Conservation (phyloP, 2,329 filamentous ascomycete species). For the Pseudomassariella vexata region DNA sequence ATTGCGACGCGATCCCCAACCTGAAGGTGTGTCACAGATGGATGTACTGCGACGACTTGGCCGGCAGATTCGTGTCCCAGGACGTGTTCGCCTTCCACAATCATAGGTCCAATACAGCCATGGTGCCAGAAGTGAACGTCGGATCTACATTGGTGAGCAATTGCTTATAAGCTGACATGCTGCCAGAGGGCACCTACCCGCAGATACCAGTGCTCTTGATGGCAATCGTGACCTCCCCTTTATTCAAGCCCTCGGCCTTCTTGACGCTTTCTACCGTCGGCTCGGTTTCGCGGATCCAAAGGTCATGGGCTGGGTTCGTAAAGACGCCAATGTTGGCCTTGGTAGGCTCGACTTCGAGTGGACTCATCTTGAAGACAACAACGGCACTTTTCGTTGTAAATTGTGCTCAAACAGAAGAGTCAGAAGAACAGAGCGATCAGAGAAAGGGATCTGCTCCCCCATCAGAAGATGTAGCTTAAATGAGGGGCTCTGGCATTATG, state of each 20-base stretch:
- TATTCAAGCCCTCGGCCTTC: conserved; percentile 61
- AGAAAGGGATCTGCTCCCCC: neutral
- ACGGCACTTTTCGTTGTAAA: neutral
- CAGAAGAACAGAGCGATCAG: neutral
- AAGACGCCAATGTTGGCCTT: conserved; percentile 94
- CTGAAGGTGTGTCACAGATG: conserved; percentile 71
- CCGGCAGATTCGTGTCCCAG: conserved; percentile 92
- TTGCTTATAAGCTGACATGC: conserved; percentile 11
- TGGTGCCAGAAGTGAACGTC: conserved; percentile 98
- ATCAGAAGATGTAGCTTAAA: neutral
- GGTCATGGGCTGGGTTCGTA: conserved; percentile 86
- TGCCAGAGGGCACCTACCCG: conserved; percentile 50
- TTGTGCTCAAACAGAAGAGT: neutral
- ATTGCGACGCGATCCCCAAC: conserved; percentile 88
- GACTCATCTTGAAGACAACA: conserved; percentile 6
- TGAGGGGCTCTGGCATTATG: conserved; percentile 3
- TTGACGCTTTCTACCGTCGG: conserved; percentile 72
- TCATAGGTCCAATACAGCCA: conserved; percentile 93
- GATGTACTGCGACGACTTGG: conserved; percentile 73
- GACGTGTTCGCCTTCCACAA: conserved; percentile 82
- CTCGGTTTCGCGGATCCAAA: conserved; percentile 78
- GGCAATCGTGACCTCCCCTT: conserved; percentile 80
- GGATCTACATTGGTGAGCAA: conserved; percentile 59
- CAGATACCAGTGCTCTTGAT: conserved; percentile 96
- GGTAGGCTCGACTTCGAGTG: conserved; percentile 30